A percentile compares a stretch with the other conserved stretches of the same genome.
These are phyloP conservation scores for Trichoderma sp. DNA, from an alignment of 2,329 filamentous ascomycete genomes.

Conservation along the genomic window DNA sequence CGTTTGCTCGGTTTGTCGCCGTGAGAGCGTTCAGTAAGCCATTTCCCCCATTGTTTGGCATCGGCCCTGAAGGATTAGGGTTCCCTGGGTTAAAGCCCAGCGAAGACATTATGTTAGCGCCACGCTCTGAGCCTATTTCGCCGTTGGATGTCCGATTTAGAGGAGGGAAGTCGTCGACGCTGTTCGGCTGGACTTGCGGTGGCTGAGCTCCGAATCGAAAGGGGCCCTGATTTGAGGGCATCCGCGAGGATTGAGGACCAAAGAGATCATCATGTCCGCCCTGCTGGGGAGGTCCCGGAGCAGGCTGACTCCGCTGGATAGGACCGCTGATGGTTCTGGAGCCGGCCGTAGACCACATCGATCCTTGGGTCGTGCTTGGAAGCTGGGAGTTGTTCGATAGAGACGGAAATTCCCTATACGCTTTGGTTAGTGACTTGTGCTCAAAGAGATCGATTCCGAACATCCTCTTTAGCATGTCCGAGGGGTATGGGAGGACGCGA, in stretches of 20 bases:
- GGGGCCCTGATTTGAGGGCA: conserved; percentile 41
- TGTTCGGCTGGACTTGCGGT: conserved; percentile 46
- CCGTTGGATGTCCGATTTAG: conserved; percentile 56
- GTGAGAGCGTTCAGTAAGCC: conserved; percentile 63
- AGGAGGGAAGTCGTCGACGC: conserved; percentile 61
- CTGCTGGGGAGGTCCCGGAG: conserved; percentile 50
- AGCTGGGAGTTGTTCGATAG: conserved; percentile 60
- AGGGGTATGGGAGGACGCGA: background rate
- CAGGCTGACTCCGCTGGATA: conserved; percentile 50
- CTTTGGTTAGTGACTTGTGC: background rate
- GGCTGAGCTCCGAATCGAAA: conserved; percentile 55
- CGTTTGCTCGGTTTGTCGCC: conserved; percentile 51
- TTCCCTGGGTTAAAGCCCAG: conserved; percentile 52
- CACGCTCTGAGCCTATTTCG: conserved; percentile 56
- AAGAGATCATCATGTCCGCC: conserved; percentile 48
- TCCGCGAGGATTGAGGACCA: conserved; percentile 41
- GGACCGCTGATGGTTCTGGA: conserved; percentile 48
- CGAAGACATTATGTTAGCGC: conserved; percentile 50
- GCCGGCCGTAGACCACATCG: conserved; percentile 53
- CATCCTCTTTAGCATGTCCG: background rate
- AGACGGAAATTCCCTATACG: conserved; percentile 61
- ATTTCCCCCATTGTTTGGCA: conserved; percentile 52
- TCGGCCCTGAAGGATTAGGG: conserved; percentile 33
- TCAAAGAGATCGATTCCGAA: background rate
- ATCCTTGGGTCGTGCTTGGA: conserved; percentile 45